Conservation (phyloP, 192 early-diverging fungal species). For the Cladochytrium replicatum region DNA sequence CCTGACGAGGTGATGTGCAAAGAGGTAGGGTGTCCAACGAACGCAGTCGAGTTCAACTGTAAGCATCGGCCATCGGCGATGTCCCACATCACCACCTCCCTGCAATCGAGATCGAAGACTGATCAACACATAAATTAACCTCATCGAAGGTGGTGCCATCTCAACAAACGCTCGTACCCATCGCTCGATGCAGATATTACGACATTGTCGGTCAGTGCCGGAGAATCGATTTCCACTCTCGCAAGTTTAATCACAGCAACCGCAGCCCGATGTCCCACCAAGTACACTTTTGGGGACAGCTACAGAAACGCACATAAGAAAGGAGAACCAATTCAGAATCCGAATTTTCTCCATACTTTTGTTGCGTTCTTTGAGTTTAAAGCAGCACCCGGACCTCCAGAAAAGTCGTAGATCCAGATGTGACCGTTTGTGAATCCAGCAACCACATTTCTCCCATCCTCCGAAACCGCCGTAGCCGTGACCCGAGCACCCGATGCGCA, state of each 20-base stretch:
- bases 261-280: slow-evolving; percentile 14
- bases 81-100: slow-evolving; percentile 37
- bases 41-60: slow-evolving; percentile 14
- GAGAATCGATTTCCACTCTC: slow-evolving; percentile 15
- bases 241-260: slow-evolving; percentile 20
- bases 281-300: slow-evolving; percentile 13
- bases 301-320: no score
- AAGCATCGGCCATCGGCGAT: slow-evolving; percentile 33
- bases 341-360: no score
- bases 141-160: no score
- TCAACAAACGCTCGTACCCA: slow-evolving; percentile 3
- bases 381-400: no score
- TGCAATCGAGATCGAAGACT: neutral
- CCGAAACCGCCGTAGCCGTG: slow-evolving; percentile 14
- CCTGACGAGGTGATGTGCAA: slow-evolving; percentile 24
- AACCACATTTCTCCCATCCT: slow-evolving; percentile 11
- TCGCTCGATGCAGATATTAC: slow-evolving; percentile 12
- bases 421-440: slow-evolving; percentile 15
- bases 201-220: neutral
- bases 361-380: no score
- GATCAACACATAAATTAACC: slow-evolving; percentile 5
- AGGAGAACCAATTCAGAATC: no score
- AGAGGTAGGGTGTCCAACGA: slow-evolving; percentile 9
- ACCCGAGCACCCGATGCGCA: no score
- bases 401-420: slow-evolving; percentile 24